Percentiles rank a stretch among this genome's conserved stretches.
Evolutionary conservation across 2,329 filamentous ascomycete genomes (phyloP).

Genomic region (Monilinia fructicola): DNA sequence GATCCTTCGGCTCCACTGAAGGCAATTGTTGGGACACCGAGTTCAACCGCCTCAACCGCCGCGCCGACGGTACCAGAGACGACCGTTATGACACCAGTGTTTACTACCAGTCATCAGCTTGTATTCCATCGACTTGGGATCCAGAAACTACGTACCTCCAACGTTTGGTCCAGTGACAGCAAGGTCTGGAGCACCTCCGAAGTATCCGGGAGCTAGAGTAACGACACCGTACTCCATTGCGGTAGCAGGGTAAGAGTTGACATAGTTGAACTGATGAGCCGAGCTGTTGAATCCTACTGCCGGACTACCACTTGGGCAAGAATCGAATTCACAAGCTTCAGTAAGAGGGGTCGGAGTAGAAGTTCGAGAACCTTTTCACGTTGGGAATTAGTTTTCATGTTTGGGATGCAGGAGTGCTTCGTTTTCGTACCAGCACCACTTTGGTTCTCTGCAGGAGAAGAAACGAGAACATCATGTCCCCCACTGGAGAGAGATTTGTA

Average conservation of each 20-base stretch:
- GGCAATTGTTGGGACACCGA: conserved; percentile 10
- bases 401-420: background rate
- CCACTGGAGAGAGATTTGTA: conserved; percentile 5
- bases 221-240: conserved; percentile 8
- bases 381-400: background rate
- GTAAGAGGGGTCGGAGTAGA: background rate
- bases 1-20: conserved; percentile 19
- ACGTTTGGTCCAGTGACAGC: conserved; percentile 15
- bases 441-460: conserved; percentile 9
- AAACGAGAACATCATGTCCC: conserved; percentile 17
- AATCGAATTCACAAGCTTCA: conserved; percentile 8
- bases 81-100: conserved; percentile 16
- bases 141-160: background rate
- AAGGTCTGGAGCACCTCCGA: conserved; percentile 13
- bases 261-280: conserved; percentile 16
- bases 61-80: conserved; percentile 12
- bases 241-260: conserved; percentile 12
- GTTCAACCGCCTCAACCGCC: background rate
- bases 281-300: conserved; percentile 12
- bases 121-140: background rate
- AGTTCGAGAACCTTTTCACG: conserved; percentile 1
- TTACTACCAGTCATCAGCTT: background rate
- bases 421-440: conserved; percentile 7
- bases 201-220: conserved; percentile 4
- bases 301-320: conserved; percentile 17